phyloP scores from a whole-genome alignment of 2,329 filamentous ascomycete genomes.

The Fusarium sp. region DNA sequence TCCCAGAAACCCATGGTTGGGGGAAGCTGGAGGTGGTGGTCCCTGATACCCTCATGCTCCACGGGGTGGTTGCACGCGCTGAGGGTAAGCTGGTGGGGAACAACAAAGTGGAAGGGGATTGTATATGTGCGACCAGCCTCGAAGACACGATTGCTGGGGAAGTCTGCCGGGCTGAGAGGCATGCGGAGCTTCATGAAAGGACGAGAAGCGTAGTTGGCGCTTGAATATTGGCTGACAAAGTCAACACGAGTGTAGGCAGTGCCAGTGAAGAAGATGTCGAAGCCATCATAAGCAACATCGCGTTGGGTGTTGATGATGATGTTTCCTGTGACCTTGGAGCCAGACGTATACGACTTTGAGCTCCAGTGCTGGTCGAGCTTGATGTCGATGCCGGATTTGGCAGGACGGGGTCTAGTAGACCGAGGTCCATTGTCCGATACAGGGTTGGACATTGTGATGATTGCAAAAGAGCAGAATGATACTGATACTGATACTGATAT shows the following conservation, averaged over 20 bases:
- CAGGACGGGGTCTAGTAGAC: conserved; percentile 22
- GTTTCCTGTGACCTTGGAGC: conserved; percentile 60
- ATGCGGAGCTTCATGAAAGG: conserved; percentile 66
- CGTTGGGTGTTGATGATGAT: conserved; percentile 56
- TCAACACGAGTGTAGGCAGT: conserved; percentile 61
- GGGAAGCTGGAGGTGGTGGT: conserved; percentile 63
- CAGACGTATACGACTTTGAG: conserved; percentile 65
- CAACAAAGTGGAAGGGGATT: conserved; percentile 67
- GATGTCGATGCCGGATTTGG: conserved; percentile 55
- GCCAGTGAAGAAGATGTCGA: conserved; percentile 64
- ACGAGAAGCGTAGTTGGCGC: conserved; percentile 58
- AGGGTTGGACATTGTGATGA: conserved; percentile 39
- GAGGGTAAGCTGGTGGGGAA: conserved; percentile 66
- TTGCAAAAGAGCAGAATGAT: conserved; percentile 25
- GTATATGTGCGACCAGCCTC: conserved; percentile 58
- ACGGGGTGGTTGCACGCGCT: conserved; percentile 63
- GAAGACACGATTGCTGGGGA: conserved; percentile 59
- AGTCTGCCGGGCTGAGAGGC: conserved; percentile 57
- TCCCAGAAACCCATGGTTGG: conserved; percentile 63
- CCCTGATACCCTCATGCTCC: conserved; percentile 55
- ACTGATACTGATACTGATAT: conserved; percentile 21
- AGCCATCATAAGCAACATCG: conserved; percentile 59
- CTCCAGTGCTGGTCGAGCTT: conserved; percentile 62
- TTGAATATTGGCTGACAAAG: conserved; percentile 58
- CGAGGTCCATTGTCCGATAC: conserved; percentile 39